Percentiles rank a stretch among this genome's conserved stretches.
These are phyloP conservation scores for Erythrobasidium yunnanense DNA, from an alignment of 768 basidiomycete species.

Conservation along the genomic window DNA sequence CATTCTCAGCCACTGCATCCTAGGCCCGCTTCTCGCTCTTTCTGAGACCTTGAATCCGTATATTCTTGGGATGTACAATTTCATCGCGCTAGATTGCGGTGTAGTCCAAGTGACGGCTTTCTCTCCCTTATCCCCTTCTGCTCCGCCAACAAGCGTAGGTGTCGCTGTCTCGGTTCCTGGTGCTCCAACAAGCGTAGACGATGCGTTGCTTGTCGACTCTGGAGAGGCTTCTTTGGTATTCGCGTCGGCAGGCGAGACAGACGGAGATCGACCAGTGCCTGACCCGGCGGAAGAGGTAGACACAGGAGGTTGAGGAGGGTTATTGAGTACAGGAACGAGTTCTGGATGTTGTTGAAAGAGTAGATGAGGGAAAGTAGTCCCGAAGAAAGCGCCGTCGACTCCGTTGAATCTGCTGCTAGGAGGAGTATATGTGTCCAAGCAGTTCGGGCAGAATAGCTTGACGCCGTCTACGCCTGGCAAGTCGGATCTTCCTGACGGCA, in stretches of 20 bases:
- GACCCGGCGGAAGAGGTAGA: not conserved
- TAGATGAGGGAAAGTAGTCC: constrained; percentile 93
- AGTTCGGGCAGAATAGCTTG: constrained; percentile 94
- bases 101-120: constrained; percentile 22
- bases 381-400: constrained; percentile 98
- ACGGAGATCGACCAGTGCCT: not conserved
- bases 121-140: not conserved
- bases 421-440: constrained; percentile 90
- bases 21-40: constrained; percentile 80
- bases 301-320: not conserved
- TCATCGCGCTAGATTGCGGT: constrained; percentile 42
- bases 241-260: constrained; percentile 2
- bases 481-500: constrained; percentile 91
- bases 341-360: constrained; percentile 98
- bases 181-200: not conserved
- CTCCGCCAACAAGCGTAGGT: not conserved
- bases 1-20: constrained; percentile 92
- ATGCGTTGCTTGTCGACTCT: not conserved
- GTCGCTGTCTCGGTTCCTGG: not conserved
- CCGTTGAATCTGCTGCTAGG: constrained; percentile 90
- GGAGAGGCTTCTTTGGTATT: not conserved
- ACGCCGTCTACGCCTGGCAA: constrained; percentile 93
- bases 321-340: constrained; percentile 42
- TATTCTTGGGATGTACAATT: constrained; percentile 76
- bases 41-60: constrained; percentile 98